Conservation (phyloP, 345 rosid species). For the Combretum micranthum region DNA sequence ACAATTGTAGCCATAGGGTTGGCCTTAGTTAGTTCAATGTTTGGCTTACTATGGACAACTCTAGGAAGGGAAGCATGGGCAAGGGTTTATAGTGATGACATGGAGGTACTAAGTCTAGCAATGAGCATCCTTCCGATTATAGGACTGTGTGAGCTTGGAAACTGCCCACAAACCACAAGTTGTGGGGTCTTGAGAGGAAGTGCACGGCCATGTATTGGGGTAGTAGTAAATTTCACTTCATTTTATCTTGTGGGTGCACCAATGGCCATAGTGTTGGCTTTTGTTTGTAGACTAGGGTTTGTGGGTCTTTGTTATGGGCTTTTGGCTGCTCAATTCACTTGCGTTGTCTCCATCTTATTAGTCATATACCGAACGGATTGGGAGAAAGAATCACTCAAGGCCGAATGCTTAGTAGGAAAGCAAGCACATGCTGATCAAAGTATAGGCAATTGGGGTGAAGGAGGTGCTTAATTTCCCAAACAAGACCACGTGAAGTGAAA, state of each 20-base stretch:
- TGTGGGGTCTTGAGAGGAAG: slow-evolving; percentile 84
- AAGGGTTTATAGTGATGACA: slow-evolving; percentile 51
- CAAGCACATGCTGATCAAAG: slow-evolving; percentile 23
- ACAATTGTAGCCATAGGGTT: slow-evolving; percentile 48
- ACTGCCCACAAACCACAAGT: slow-evolving; percentile 89
- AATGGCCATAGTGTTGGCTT: slow-evolving; percentile 51
- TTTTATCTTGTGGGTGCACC: slow-evolving; percentile 87
- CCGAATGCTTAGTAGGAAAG: slow-evolving; percentile 57
- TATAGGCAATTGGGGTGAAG: slow-evolving; percentile 21
- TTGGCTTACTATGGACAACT: slow-evolving; percentile 58
- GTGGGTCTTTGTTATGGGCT: slow-evolving; percentile 88
- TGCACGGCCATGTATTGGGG: slow-evolving; percentile 74
- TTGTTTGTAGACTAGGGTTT: slow-evolving; percentile 57
- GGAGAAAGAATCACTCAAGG: slow-evolving; percentile 70
- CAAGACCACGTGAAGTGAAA: neutral
- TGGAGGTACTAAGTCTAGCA: slow-evolving; percentile 43
- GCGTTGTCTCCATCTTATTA: slow-evolving; percentile 52
- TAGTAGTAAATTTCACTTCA: slow-evolving; percentile 61
- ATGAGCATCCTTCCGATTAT: slow-evolving; percentile 62
- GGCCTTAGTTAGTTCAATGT: slow-evolving; percentile 36
- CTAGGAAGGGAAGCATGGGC: slow-evolving; percentile 68
- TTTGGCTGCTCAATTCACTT: slow-evolving; percentile 71
- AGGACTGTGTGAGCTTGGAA: slow-evolving; percentile 88
- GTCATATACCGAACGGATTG: slow-evolving; percentile 73
- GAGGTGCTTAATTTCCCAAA: slow-evolving; percentile 9